phyloP scores from a whole-genome alignment of 2,329 filamentous ascomycete genomes.

The Ophiostoma angusticollis region DNA sequence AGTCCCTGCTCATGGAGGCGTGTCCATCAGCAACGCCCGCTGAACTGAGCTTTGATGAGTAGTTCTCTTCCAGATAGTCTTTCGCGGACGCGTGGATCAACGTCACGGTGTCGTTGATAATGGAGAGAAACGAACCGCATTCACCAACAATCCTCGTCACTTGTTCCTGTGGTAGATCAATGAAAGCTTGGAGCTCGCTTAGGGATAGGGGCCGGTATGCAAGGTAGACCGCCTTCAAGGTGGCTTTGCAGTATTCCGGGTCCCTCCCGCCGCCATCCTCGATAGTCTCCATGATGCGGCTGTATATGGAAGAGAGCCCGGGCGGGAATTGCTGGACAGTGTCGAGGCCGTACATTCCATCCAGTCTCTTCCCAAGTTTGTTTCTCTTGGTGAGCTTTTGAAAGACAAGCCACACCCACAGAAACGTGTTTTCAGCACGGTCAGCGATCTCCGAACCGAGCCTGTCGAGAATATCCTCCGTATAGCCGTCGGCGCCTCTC shows the following conservation, averaged over 20 bases:
- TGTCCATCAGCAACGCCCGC: not conserved
- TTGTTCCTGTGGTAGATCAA: conserved; percentile 12
- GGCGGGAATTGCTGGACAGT: conserved; percentile 15
- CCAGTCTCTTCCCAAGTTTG: too few species aligned
- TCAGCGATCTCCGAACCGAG: conserved; percentile 9
- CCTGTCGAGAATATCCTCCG: conserved; percentile 6
- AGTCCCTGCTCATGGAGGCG: too few species aligned
- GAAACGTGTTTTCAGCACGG: conserved; percentile 25
- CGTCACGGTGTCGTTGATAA: conserved; percentile 16
- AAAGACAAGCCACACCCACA: conserved; percentile 26
- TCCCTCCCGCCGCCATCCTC: conserved; percentile 6
- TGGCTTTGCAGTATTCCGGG: conserved; percentile 12
- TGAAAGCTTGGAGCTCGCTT: too few species aligned
- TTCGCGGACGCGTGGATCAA: conserved; percentile 22
- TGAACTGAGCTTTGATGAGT: not conserved
- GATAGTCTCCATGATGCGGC: conserved; percentile 17
- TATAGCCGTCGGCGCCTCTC: conserved; percentile 6
- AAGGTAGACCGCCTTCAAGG: conserved; percentile 11
- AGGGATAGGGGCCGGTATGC: conserved; percentile 16
- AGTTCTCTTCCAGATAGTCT: conserved; percentile 21
- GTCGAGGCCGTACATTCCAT: conserved; percentile 11
- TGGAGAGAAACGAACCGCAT: conserved; percentile 23
- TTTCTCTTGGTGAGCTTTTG: too few species aligned
- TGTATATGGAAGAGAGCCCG: conserved; percentile 17
- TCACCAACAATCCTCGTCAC: conserved; percentile 14